Base-by-base conservation (phyloP, 331 rosid genomes). In the Erythrophleum ivorense region DNA sequence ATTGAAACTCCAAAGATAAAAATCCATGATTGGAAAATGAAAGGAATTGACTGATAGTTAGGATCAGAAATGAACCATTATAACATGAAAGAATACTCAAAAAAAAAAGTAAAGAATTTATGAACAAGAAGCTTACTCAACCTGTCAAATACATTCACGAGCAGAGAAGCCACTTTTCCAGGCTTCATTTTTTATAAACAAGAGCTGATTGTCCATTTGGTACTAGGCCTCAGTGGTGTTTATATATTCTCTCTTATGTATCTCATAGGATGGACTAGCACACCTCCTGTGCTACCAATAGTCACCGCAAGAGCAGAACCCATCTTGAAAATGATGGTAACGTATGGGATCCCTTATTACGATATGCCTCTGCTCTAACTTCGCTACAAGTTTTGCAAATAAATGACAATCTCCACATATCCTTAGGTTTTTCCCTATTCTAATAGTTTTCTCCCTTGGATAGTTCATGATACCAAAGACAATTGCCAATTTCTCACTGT, bases 341-440 rank as follows among this genome's bases (percentile, higher is more conserved):
- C 98, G 87, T 45, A 95, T 84, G 29, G 98, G 97, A 67, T 95
- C 98, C 85, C 98, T 85, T 54, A 95, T 87, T 80, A 92, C 97
- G 67, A 95, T 90, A 31, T 40, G 82, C 19, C 97, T 80, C 70
- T 87, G 77, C 84, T 91, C 97, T 78, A 85, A 73, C 78, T 90
- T 87, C 5, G 97, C 70, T 11, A 88, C 68, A 53, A 91, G 90
- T 76, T 92, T 94, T 66, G 97, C 92, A 69, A 94, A 94, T 48
- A 87, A 73, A 82, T 94, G 98, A 72, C 97, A 94, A 85, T 94
- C 98, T 64, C 98, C 97, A 49, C 97, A 94, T 7, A 94, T 94
- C 90, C 92, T 91, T 19, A 94, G 84, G 90, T 94, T 94, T 88
- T 94, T 94, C 94, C 94, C 82, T 38, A 94, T 82, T 80, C 95